A percentile compares a stretch with the other conserved stretches of the same genome.
phyloP scores from a whole-genome alignment of 1,139 yeast species.

The Debaryomyces nepalensis region DNA sequence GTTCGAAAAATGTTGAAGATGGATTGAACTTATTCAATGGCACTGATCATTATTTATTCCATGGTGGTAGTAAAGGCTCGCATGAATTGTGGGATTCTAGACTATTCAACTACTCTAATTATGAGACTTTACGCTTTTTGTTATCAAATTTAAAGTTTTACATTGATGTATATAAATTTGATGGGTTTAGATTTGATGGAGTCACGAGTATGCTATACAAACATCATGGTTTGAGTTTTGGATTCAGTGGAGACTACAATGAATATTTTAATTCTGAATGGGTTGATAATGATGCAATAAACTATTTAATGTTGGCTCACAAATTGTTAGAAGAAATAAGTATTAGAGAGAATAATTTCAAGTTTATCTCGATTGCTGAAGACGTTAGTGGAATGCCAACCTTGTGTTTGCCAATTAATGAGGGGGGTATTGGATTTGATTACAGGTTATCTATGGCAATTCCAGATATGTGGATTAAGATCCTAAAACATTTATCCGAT shows the following conservation, averaged over 20 bases:
- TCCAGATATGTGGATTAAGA: slow-evolving; percentile 99
- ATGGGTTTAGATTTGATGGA: slow-evolving; percentile 96
- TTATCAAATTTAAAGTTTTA: slow-evolving; percentile 87
- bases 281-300: slow-evolving; percentile 86
- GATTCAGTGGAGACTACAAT: slow-evolving; percentile 90
- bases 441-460: slow-evolving; percentile 95
- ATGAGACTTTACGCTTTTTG: slow-evolving; percentile 87
- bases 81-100: slow-evolving; percentile 97
- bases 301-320: slow-evolving; percentile 88
- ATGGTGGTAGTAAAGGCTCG: slow-evolving; percentile 79
- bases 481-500: slow-evolving; percentile 79
- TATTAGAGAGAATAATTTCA: slow-evolving; percentile 40
- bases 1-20: slow-evolving; percentile 91
- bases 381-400: slow-evolving; percentile 99
- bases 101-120: slow-evolving; percentile 85
- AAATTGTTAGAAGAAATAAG: slow-evolving; percentile 63
- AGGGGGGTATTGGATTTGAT: slow-evolving; percentile 93
- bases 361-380: slow-evolving; percentile 85
- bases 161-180: slow-evolving; percentile 82
- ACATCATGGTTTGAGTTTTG: slow-evolving; percentile 91
- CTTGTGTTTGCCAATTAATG: slow-evolving; percentile 68
- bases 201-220: slow-evolving; percentile 90
- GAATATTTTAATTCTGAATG: slow-evolving; percentile 84
- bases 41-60: slow-evolving; percentile 93
- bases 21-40: slow-evolving; percentile 95